Evolutionary conservation across 768 basidiomycete species (phyloP).

Genomic region (Leccinum uliginosum): DNA sequence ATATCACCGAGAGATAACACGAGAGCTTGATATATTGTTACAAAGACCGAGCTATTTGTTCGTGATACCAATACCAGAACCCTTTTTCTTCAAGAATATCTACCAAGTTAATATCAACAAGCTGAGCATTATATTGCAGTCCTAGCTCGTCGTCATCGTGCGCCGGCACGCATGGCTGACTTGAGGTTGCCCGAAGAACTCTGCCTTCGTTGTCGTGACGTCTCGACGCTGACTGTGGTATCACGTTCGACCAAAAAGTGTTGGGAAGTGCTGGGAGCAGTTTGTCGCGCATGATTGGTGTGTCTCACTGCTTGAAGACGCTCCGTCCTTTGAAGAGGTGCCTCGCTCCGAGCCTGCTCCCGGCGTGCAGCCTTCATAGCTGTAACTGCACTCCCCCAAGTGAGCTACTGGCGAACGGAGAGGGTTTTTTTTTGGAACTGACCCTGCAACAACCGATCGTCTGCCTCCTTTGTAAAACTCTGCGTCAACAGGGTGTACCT

Average conservation of each 20-base stretch:
- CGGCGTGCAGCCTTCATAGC: slow-evolving; percentile 21
- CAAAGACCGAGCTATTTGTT: slow-evolving; percentile 16
- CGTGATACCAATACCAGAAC: slow-evolving; percentile 2
- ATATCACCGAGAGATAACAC: slow-evolving; percentile 10
- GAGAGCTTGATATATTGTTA: slow-evolving; percentile 16
- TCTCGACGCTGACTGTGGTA: slow-evolving; percentile 27
- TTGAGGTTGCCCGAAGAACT: slow-evolving; percentile 33
- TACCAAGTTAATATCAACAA: slow-evolving; percentile 6
- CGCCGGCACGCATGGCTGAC: slow-evolving; percentile 31
- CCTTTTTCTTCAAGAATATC: slow-evolving; percentile 7
- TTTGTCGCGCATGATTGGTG: slow-evolving; percentile 28
- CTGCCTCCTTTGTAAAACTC: slow-evolving; percentile 77
- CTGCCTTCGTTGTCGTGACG: slow-evolving; percentile 27
- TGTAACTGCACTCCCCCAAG: slow-evolving; percentile 15
- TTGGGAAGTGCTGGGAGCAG: slow-evolving; percentile 12
- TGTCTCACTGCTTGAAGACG: slow-evolving; percentile 20
- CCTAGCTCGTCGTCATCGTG: slow-evolving; percentile 24
- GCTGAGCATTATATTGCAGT: not conserved
- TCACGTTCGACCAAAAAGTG: slow-evolving; percentile 29
- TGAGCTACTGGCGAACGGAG: slow-evolving; percentile 6
- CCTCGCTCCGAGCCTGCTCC: slow-evolving; percentile 11
- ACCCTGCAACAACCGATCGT: slow-evolving; percentile 66
- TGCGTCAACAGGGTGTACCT: slow-evolving; percentile 76
- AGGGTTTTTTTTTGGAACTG: not conserved
- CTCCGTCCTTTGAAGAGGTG: slow-evolving; percentile 20